phyloP scores from a whole-genome alignment of 306 rosid genomes.

The Canavalia gladiata region DNA sequence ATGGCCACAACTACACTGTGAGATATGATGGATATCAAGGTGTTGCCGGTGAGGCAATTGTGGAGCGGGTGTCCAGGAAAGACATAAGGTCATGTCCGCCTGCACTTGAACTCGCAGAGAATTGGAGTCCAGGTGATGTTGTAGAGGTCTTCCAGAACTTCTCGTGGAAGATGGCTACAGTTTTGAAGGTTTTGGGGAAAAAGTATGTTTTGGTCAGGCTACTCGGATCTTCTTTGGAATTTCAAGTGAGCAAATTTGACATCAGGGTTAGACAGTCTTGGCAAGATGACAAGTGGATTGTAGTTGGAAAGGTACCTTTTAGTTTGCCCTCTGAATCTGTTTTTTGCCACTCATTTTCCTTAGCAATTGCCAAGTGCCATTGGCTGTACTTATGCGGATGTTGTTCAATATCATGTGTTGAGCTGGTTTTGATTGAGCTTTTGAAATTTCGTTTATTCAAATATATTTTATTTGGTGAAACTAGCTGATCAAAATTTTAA shows the following conservation, averaged over 20 bases:
- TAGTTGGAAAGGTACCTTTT: constrained; percentile 77
- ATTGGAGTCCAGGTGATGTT: constrained; percentile 83
- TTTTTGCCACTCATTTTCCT: constrained; percentile 23
- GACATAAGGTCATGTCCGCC: constrained; percentile 88
- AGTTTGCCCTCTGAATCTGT: constrained; percentile 26
- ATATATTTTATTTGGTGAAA: constrained; percentile 32
- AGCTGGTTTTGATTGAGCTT: constrained; percentile 41
- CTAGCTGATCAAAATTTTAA: constrained; percentile 14
- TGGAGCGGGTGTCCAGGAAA: constrained; percentile 73
- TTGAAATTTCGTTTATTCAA: constrained; percentile 34
- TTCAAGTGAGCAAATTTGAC: constrained; percentile 72
- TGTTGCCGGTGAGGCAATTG: constrained; percentile 50
- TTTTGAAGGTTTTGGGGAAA: constrained; percentile 73
- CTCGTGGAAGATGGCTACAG: constrained; percentile 90
- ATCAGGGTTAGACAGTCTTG: constrained; percentile 84
- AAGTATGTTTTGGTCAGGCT: constrained; percentile 69
- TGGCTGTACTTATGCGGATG: constrained; percentile 31
- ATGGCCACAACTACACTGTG: constrained; percentile 74
- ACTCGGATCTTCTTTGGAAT: constrained; percentile 83
- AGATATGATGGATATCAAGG: constrained; percentile 70
- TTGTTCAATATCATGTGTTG: constrained; percentile 16
- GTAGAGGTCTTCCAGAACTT: constrained; percentile 78
- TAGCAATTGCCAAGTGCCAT: constrained; percentile 29
- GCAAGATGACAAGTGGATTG: constrained; percentile 81
- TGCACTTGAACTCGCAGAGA: constrained; percentile 54